A percentile compares a stretch with the other conserved stretches of the same genome.
Conservation (phyloP, 176 grass and related monocot species). For the Phyllostachys edulis region DNA sequence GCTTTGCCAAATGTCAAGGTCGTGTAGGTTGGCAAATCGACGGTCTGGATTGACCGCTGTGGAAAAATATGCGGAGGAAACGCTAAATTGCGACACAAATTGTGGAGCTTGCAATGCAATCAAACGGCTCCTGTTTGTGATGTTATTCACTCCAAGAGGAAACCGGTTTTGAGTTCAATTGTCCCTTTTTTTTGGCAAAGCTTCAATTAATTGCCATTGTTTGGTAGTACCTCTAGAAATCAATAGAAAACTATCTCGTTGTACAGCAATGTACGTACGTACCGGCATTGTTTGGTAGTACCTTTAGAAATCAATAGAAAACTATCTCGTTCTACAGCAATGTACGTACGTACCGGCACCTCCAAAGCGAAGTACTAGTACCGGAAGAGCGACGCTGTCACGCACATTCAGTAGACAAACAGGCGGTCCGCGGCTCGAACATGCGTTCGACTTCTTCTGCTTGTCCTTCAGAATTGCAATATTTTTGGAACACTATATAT, state of each 20-base stretch:
- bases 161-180: too few relatives aligned
- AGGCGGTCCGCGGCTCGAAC: constrained; percentile 1
- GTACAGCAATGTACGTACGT: not conserved
- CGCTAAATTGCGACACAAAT: too few relatives aligned
- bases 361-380: not conserved
- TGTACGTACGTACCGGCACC: not conserved
- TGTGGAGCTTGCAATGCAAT: not conserved
- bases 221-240: not conserved
- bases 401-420: not conserved
- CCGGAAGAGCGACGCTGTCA: not conserved
- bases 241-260: not conserved
- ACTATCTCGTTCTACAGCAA: not conserved
- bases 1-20: not conserved
- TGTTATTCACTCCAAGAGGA: too few relatives aligned
- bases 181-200: not conserved
- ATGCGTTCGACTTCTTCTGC: constrained; percentile 15
- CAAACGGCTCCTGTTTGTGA: too few relatives aligned
- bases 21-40: not conserved
- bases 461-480: not conserved
- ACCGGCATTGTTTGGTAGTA: too few relatives aligned
- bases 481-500: not conserved
- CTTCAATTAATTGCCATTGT: not conserved
- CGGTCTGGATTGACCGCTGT: not conserved
- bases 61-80: not conserved
- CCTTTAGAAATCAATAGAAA: too few relatives aligned